Percentiles rank a stretch among this genome's conserved stretches.
Evolutionary conservation across 1,284 basidiomycete species (phyloP).

Genomic region (Apiotrichum mycotoxinovorans): DNA sequence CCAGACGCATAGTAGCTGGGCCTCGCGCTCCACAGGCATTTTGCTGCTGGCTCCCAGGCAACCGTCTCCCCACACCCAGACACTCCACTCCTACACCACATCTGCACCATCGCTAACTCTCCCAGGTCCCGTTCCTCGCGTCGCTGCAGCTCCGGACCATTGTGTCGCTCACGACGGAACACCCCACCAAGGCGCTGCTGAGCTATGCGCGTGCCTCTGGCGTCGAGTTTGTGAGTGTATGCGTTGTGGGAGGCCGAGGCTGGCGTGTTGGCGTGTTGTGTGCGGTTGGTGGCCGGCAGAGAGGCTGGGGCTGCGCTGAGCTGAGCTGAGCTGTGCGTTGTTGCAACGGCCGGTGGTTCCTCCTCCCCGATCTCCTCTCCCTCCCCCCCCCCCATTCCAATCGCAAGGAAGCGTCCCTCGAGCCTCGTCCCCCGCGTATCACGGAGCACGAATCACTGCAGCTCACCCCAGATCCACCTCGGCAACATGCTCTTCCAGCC

Average conservation of each 20-base stretch:
- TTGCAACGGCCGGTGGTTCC: background rate
- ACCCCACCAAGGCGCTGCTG: slow-evolving; percentile 40
- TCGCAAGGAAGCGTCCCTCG: too few species aligned
- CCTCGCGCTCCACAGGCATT: too few species aligned
- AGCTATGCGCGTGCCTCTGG: slow-evolving; percentile 23
- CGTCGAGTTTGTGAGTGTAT: slow-evolving; percentile 37
- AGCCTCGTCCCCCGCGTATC: background rate
- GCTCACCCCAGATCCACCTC: slow-evolving; percentile 36
- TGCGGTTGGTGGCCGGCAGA: background rate
- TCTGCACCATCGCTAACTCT: background rate
- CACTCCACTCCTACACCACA: too few species aligned
- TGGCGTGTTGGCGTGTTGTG: background rate
- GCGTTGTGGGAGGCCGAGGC: too few species aligned
- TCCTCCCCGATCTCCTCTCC: background rate
- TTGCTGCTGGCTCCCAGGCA: background rate
- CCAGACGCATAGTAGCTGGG: too few species aligned
- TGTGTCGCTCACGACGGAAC: slow-evolving; percentile 45
- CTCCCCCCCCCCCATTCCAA: too few species aligned
- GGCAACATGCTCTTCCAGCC: slow-evolving; percentile 43
- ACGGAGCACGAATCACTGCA: background rate
- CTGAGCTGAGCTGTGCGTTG: too few species aligned
- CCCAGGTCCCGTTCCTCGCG: slow-evolving; percentile 43
- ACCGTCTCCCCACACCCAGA: too few species aligned
- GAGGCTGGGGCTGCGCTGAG: too few species aligned
- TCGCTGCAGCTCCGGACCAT: slow-evolving; percentile 40